Evolutionary conservation across 371 early-diverging fungal species (phyloP), one percentile per base, ranked within the genome.

Genomic region (Chytridium lagenaria): DNA sequence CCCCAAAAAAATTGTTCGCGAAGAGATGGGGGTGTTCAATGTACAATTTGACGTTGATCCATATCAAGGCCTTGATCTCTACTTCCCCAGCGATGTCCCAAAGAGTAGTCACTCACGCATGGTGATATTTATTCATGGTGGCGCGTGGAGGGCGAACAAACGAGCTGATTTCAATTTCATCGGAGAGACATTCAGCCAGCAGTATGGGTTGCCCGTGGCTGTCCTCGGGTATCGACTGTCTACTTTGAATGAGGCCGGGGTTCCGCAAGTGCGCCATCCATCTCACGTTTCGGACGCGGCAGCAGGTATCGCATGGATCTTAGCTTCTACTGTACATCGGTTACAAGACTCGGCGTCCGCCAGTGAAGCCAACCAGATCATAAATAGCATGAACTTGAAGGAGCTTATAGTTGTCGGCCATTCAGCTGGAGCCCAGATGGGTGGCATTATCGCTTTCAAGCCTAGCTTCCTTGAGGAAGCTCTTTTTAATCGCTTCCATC

Each of bases 111-210:
- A 88, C 92, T 1, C 72, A 93, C 7, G 86, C 92, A 2, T 90
- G 37, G 34, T 37, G 36, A 23, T 61, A 30, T 90, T 66, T 78
- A 78, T 93, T 23, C 93, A 93, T 78, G 94, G 95, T 37, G 95
- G 95, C 3, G 92, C 93, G 2, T 95, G 95, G 95, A 83, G 91
- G 28, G 82, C 89, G 0, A 92, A 91, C 69, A 92, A 92, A 77
- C 92, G 93, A 76, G 44, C 77, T 30, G 73, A 52, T 12, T 34
- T 34, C 61, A 72, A 50, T 12, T 61, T 61, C 23, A 61, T 61
- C 34, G 61, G 61, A 15, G 61, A 61, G 37, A 64, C 78, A 30
- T 79, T 92, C 38, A 89, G 84, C 55, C 55, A 74, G 61, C 69
- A 69, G 16, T 80, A 90, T 26, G 81, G 83, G 19, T 70, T 89